Evolutionary conservation across 2,329 filamentous ascomycete genomes (phyloP).

Genomic region (Sporothrix brunneoviolacea): DNA sequence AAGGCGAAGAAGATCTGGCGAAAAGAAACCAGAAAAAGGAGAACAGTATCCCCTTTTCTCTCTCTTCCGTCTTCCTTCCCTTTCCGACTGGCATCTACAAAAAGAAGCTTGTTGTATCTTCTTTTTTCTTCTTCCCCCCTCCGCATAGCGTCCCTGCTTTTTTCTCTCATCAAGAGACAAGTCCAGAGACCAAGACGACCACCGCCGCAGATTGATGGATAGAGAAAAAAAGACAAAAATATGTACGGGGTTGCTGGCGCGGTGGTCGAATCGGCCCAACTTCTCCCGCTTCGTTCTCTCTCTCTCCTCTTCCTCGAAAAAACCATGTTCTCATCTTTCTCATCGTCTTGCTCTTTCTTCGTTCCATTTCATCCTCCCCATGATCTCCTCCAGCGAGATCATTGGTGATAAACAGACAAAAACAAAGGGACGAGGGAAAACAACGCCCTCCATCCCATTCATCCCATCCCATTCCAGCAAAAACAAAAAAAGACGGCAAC

Average conservation of each 20-base stretch:
- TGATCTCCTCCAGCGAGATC: too few species aligned
- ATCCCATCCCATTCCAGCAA: not conserved
- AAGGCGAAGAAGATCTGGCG: too few species aligned
- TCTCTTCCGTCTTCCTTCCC: slow-evolving; percentile 1
- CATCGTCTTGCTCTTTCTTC: too few species aligned
- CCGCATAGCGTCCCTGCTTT: not conserved
- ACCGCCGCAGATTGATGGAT: not conserved
- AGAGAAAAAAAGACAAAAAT: not conserved
- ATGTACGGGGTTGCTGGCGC: not conserved
- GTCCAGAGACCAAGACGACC: not conserved
- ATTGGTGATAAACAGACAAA: not conserved
- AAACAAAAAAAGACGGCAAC: not conserved
- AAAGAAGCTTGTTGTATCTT: not conserved
- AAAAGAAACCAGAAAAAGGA: too few species aligned
- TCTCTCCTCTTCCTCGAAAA: too few species aligned
- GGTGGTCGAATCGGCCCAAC: too few species aligned
- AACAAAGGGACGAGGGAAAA: not conserved
- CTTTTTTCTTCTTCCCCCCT: not conserved
- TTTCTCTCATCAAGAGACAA: not conserved
- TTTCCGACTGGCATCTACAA: slow-evolving; percentile 2
- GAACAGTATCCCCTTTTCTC: not conserved
- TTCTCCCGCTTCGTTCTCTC: too few species aligned
- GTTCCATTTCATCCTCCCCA: too few species aligned
- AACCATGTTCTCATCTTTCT: too few species aligned
- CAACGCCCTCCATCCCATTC: slow-evolving; percentile 1